Evolutionary conservation across 1,139 yeast species (phyloP).

Genomic region (Hansenula lynferdii): DNA sequence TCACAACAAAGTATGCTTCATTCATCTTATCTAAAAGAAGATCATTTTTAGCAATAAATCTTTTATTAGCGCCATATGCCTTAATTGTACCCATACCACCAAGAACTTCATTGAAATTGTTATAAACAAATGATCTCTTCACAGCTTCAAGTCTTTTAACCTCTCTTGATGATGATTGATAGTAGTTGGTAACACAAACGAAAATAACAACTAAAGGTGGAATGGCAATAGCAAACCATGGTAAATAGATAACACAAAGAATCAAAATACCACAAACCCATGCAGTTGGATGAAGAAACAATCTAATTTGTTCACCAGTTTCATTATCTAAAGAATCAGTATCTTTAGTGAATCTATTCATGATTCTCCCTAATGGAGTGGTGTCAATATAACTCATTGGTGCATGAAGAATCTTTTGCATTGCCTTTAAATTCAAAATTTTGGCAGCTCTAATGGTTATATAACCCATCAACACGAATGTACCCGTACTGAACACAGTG

Average conservation of each 20-base stretch:
- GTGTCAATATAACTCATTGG: constrained; percentile 67
- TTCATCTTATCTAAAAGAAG: constrained; percentile 43
- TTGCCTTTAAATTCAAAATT: constrained; percentile 43
- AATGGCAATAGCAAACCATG: constrained; percentile 62
- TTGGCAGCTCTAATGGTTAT: constrained; percentile 42
- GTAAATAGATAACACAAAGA: constrained; percentile 61
- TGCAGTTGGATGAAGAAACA: constrained; percentile 46
- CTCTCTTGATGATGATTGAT: constrained; percentile 60
- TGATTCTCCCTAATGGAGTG: constrained; percentile 64
- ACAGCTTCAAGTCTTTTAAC: constrained; percentile 59
- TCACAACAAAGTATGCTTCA: constrained; percentile 49
- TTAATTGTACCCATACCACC: constrained; percentile 55
- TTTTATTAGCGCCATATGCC: constrained; percentile 34
- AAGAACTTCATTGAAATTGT: constrained; percentile 55
- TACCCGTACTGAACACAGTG: constrained; percentile 43
- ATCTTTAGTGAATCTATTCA: constrained; percentile 77
- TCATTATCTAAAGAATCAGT: constrained; percentile 81
- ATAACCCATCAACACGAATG: constrained; percentile 50
- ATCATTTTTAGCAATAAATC: constrained; percentile 40
- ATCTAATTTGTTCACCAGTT: constrained; percentile 53
- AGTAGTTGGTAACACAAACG: constrained; percentile 37
- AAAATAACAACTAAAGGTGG: constrained; percentile 42
- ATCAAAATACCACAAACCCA: constrained; percentile 55
- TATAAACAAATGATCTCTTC: constrained; percentile 57
- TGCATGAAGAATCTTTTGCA: constrained; percentile 57